Evolutionary conservation across 768 basidiomycete species (phyloP).

Genomic region (Tubosaeta sp.): DNA sequence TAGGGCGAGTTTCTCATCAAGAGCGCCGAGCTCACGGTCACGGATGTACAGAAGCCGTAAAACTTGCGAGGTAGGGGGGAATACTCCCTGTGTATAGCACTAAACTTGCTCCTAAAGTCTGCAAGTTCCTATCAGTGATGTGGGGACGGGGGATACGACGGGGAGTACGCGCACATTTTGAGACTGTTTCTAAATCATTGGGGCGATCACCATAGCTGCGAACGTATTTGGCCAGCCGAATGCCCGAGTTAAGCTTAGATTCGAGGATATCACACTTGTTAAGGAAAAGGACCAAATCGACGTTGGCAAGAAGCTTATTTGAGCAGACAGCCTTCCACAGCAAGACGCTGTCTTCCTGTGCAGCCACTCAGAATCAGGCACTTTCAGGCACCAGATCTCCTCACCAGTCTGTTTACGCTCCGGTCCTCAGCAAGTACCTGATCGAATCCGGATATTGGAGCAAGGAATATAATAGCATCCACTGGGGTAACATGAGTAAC

Average conservation of each 20-base stretch:
- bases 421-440: slow-evolving; percentile 51
- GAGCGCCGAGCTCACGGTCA: slow-evolving; percentile 45
- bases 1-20: background rate
- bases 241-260: slow-evolving; percentile 59
- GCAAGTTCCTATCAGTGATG: background rate
- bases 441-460: slow-evolving; percentile 57
- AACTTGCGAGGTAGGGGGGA: slow-evolving; percentile 72
- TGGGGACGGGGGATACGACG: background rate
- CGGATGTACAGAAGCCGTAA: slow-evolving; percentile 74
- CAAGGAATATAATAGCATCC: slow-evolving; percentile 54
- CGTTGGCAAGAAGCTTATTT: slow-evolving; percentile 65
- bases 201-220: slow-evolving; percentile 64
- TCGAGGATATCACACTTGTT: slow-evolving; percentile 80
- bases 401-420: slow-evolving; percentile 46
- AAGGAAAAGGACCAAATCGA: slow-evolving; percentile 74
- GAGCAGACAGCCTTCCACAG: slow-evolving; percentile 72
- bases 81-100: slow-evolving; percentile 71
- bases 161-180: slow-evolving; percentile 50
- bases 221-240: slow-evolving; percentile 62
- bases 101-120: slow-evolving; percentile 71
- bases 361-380: background rate
- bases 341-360: slow-evolving; percentile 70
- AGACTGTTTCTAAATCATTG: slow-evolving; percentile 66
- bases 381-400: slow-evolving; percentile 8
- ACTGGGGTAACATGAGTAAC: slow-evolving; percentile 12